Conservation (phyloP, 2,329 filamentous ascomycete species). For the Aspergillus udagawae region DNA sequence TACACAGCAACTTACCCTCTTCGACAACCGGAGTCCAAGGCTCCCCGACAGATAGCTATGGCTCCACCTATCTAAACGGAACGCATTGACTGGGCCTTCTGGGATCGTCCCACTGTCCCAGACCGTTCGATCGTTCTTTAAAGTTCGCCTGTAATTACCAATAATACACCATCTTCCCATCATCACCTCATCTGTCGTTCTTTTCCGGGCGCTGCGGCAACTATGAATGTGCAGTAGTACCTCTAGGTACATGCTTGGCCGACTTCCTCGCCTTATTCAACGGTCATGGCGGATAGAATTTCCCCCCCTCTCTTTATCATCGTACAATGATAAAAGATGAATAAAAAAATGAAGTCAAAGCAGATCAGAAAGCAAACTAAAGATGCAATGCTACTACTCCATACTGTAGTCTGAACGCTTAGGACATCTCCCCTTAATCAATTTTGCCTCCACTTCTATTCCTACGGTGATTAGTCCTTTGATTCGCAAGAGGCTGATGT, state of each 20-base stretch:
- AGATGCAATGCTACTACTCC: background rate
- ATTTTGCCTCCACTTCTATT: background rate
- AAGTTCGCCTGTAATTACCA: slow-evolving; percentile 18
- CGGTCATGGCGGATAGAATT: background rate
- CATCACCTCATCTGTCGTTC: slow-evolving; percentile 5
- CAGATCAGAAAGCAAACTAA: slow-evolving; percentile 1
- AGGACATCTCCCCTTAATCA: slow-evolving; percentile 5
- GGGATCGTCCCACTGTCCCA: slow-evolving; percentile 22
- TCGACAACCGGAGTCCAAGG: background rate
- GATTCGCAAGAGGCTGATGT: slow-evolving; percentile 1
- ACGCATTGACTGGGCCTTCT: slow-evolving; percentile 16
- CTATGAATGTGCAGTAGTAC: background rate
- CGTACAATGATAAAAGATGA: background rate
- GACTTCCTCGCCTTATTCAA: background rate
- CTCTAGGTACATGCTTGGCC: slow-evolving; percentile 1
- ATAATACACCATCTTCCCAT: slow-evolving; percentile 11
- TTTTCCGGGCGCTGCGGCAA: slow-evolving; percentile 19
- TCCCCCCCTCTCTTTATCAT: background rate
- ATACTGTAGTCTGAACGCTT: slow-evolving; percentile 4
- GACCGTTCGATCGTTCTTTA: slow-evolving; percentile 25
- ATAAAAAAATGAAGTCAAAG: background rate
- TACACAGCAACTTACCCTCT: background rate
- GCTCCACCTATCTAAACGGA: slow-evolving; percentile 7
- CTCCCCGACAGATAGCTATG: slow-evolving; percentile 1
- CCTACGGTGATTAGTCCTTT: background rate